A percentile compares a stretch with the other conserved stretches of the same genome.
Evolutionary conservation across 495 filamentous ascomycete genomes (phyloP).

Genomic region (Parmelia sp.): DNA sequence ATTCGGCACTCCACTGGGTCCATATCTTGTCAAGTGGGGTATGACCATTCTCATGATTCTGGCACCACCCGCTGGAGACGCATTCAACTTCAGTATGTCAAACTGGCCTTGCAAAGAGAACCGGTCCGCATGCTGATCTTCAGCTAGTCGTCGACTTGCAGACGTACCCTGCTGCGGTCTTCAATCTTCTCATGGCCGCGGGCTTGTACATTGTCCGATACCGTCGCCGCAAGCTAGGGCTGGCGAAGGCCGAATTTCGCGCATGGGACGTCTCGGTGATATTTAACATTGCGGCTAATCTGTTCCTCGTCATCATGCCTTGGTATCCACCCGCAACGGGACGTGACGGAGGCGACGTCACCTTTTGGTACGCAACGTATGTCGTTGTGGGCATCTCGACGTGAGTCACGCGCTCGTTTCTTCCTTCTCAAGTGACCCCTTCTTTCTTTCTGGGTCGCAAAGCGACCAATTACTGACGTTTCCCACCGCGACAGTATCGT

Average conservation of each 20-base stretch:
- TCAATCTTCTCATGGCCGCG: conserved; percentile 47
- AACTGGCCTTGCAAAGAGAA: not conserved
- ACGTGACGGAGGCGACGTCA: conserved; percentile 51
- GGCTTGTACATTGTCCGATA: conserved; percentile 50
- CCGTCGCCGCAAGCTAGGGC: conserved; percentile 41
- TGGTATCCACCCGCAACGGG: conserved; percentile 60
- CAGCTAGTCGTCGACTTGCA: conserved; percentile 37
- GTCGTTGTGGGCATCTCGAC: conserved; percentile 49
- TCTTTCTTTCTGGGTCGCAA: not conserved
- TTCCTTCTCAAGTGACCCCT: not conserved
- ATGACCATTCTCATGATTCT: conserved; percentile 59
- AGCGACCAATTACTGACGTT: not conserved
- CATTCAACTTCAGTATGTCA: conserved; percentile 49
- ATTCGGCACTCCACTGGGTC: conserved; percentile 56
- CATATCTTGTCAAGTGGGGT: conserved; percentile 52
- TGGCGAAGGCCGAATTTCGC: conserved; percentile 42
- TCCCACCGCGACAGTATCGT: not conserved
- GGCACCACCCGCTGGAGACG: conserved; percentile 60
- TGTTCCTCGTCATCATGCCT: conserved; percentile 55
- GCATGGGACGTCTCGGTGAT: conserved; percentile 49
- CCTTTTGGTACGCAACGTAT: conserved; percentile 64
- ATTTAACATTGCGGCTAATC: conserved; percentile 49
- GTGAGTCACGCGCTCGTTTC: conserved; percentile 34
- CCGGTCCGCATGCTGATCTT: not conserved
- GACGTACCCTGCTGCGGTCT: conserved; percentile 47